Conservation (phyloP, 2,329 filamentous ascomycete genomes). For the Periconia digitata region DNA sequence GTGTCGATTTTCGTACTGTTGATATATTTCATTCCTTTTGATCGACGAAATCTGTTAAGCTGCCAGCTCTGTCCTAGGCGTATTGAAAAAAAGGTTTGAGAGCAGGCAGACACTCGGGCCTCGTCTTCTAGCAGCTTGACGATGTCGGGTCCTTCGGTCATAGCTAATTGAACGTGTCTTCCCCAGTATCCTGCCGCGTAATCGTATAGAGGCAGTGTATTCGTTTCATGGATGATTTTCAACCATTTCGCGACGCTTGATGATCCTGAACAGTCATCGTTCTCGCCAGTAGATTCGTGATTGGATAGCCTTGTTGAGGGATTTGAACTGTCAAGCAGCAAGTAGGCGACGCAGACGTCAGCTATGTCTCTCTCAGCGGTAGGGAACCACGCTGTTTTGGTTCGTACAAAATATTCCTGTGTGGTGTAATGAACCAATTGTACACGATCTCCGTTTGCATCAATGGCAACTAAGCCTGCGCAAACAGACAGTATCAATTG, state of each 20-base stretch:
- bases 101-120: conserved; percentile 6
- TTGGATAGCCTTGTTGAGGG: too few relatives aligned
- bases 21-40: not conserved
- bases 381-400: conserved; percentile 14
- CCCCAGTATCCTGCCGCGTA: conserved; percentile 33
- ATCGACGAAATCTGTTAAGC: not conserved
- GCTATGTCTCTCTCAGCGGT: conserved; percentile 21
- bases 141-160: conserved; percentile 6
- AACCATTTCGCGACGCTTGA: conserved; percentile 15
- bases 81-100: conserved; percentile 6
- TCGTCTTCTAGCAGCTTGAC: conserved; percentile 8
- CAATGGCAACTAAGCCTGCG: conserved; percentile 34
- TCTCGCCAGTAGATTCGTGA: not conserved
- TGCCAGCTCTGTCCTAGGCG: too few relatives aligned
- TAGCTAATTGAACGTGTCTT: conserved; percentile 16
- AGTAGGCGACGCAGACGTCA: conserved; percentile 28
- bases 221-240: conserved; percentile 7
- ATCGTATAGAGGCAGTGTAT: conserved; percentile 26
- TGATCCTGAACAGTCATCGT: conserved; percentile 11
- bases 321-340: conserved; percentile 29
- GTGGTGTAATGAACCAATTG: conserved; percentile 34
- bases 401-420: conserved; percentile 30
- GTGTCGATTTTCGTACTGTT: not conserved
- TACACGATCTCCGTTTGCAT: conserved; percentile 25
- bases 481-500: conserved; percentile 21